phyloP scores from a whole-genome alignment of 257 asterid species.

The Nicotiana tomentosiformis region DNA sequence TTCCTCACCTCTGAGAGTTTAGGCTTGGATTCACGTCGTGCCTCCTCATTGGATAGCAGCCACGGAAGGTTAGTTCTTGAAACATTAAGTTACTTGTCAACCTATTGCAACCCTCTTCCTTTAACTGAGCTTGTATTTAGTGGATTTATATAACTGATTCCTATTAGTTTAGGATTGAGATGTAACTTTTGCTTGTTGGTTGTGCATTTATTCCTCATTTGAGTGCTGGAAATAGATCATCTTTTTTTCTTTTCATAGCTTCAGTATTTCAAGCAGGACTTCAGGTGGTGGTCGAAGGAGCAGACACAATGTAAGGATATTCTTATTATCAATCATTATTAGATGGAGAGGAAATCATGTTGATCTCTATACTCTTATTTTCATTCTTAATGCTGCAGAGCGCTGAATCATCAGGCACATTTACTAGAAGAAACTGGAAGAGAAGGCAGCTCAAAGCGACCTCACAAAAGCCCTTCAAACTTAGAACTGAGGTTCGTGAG shows the following conservation, averaged over 20 bases:
- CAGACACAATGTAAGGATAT: slow-evolving; percentile 59
- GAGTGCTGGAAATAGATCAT: slow-evolving; percentile 4
- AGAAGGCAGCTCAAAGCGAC: slow-evolving; percentile 51
- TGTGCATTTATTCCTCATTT: not conserved
- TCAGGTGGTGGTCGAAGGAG: slow-evolving; percentile 45
- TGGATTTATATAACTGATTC: not conserved
- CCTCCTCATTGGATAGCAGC: slow-evolving; percentile 52
- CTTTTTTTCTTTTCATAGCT: slow-evolving; percentile 20
- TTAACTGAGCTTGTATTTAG: not conserved
- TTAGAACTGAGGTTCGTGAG: slow-evolving; percentile 65
- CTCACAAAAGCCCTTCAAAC: slow-evolving; percentile 70
- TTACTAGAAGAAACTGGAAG: slow-evolving; percentile 42
- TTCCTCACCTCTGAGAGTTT: slow-evolving; percentile 61
- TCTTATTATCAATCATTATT: not conserved
- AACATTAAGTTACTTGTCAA: not conserved
- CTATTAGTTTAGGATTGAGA: not conserved
- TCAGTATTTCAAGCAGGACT: slow-evolving; percentile 45
- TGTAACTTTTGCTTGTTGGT: not conserved
- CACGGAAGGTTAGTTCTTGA: slow-evolving; percentile 48
- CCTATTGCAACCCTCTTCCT: not conserved
- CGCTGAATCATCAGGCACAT: slow-evolving; percentile 48
- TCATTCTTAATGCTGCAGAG: slow-evolving; percentile 41
- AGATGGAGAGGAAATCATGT: not conserved
- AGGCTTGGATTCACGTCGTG: slow-evolving; percentile 44
- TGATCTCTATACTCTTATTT: slow-evolving; percentile 15